A percentile compares a stretch with the other conserved stretches of the same genome.
These are phyloP conservation scores for Blastomyces gilchristii DNA, from an alignment of 2,329 filamentous ascomycete species.

Conservation along the genomic window DNA sequence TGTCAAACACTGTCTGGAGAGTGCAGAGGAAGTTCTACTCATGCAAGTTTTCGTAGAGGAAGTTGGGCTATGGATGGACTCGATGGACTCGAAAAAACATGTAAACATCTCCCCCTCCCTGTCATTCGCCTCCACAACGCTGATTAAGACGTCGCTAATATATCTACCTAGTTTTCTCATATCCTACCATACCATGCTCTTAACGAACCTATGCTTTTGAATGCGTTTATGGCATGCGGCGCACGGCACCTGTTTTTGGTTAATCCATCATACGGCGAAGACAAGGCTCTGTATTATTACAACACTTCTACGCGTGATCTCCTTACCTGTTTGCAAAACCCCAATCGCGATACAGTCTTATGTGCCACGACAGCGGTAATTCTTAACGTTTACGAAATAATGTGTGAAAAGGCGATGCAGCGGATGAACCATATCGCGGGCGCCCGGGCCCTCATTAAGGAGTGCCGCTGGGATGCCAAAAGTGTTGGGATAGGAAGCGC, in stretches of 20 bases:
- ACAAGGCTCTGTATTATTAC: slow-evolving; percentile 74
- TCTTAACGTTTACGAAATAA: slow-evolving; percentile 85
- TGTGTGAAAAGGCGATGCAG: slow-evolving; percentile 68
- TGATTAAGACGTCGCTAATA: slow-evolving; percentile 8
- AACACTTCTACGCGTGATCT: slow-evolving; percentile 73
- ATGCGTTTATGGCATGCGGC: slow-evolving; percentile 81
- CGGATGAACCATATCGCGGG: slow-evolving; percentile 86
- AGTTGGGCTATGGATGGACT: slow-evolving; percentile 90
- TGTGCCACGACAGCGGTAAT: slow-evolving; percentile 82
- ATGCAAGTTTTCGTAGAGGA: slow-evolving; percentile 90
- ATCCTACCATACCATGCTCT: slow-evolving; percentile 75
- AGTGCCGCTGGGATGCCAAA: slow-evolving; percentile 77
- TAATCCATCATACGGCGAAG: slow-evolving; percentile 59
- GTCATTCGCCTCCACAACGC: neutral
- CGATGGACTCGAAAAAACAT: slow-evolving; percentile 72
- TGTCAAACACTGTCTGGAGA: slow-evolving; percentile 55
- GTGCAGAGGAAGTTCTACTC: slow-evolving; percentile 69
- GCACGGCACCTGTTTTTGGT: slow-evolving; percentile 68
- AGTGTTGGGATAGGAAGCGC: slow-evolving; percentile 70
- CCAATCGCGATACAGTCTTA: slow-evolving; percentile 69
- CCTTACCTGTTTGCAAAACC: slow-evolving; percentile 67
- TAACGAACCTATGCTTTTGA: slow-evolving; percentile 75
- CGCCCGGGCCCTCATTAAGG: slow-evolving; percentile 73
- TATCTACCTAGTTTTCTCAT: slow-evolving; percentile 54
- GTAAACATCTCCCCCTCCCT: slow-evolving; percentile 28